Base-by-base conservation (phyloP, 2,329 filamentous ascomycete genomes). In the Samsoniella hepiali region DNA sequence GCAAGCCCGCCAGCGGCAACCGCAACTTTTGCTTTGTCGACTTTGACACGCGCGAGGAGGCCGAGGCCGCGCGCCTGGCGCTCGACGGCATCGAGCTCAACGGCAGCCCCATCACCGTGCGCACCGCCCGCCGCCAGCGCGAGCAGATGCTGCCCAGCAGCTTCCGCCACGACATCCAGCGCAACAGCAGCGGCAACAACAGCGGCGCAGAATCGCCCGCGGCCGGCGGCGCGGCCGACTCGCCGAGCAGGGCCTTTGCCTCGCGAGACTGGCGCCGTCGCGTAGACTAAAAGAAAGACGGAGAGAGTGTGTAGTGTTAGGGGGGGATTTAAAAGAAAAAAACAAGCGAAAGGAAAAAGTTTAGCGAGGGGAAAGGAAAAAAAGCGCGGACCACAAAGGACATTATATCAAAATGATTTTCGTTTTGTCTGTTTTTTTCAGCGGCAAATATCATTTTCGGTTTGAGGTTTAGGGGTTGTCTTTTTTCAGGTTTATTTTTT, bases 11-110 rank as follows among this genome's bases (percentile, higher is more conserved):
- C 47, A 76, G 79, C 0, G 84, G 84, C 36, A 81, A 84, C 66
- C 80, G 86, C 69, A 83, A 88, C 73, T 89, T 86, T 72, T 84
- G 85, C 68, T 89, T 89, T 64, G 84, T 89, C n/a, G 86, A 89
- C 68, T 81, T 89, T 63, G 77, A 76, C 55, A 83, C 79, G 6
- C 71, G 75, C 0, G 80, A 85, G 59, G 82, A 88, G 65, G 84
- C 84, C 0, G 72, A 79, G 40, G 73, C 73, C 10, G 86, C 85
- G 29, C 77, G 84, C 64, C 69, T 77, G 8, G 74, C 74, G 1
- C 65, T 85, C 13, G 69, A 79, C 59, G 76, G 76, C 1, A 68
- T 67, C 34, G 51, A 67, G 1, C 67, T 74, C 0, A 64, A 72
- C 27, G 72, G 71, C 3, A 68, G 44, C 42, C 55, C 49, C 40